These are phyloP conservation scores for Fraxinus greggii DNA, from an alignment of 305 asterid species.

Conservation along the genomic window DNA sequence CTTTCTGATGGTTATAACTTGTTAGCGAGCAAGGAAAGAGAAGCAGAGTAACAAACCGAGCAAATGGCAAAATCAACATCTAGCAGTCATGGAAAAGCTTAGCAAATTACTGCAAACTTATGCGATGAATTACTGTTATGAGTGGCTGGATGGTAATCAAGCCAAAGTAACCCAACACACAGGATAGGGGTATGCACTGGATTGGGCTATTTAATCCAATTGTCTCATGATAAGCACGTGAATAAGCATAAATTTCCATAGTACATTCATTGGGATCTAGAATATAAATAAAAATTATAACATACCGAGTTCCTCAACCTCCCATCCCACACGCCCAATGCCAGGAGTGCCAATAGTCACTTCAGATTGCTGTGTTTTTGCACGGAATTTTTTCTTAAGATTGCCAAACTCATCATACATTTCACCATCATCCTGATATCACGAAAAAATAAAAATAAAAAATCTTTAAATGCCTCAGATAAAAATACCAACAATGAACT, in stretches of 20 bases:
- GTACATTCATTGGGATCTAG: background rate
- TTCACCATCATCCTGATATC: conserved; percentile 93
- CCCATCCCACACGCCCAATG: conserved; percentile 98
- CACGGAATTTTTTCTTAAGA: conserved; percentile 94
- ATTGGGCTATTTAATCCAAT: background rate
- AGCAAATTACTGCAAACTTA: background rate
- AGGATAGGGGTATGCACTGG: background rate
- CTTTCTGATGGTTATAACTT: background rate
- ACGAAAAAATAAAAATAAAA: background rate
- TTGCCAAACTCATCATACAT: conserved; percentile 98
- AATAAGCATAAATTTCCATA: background rate
- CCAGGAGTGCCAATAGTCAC: conserved; percentile 65
- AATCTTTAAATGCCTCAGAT: conserved; percentile 6
- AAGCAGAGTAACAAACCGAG: background rate
- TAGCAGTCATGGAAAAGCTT: background rate
- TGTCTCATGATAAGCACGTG: background rate
- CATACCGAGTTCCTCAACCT: conserved; percentile 87
- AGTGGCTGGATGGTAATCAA: background rate
- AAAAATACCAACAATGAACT: background rate
- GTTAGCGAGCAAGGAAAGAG: background rate
- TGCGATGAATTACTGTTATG: background rate
- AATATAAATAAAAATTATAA: background rate
- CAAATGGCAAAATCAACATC: background rate
- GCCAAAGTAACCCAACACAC: background rate
- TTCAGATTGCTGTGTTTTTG: conserved; percentile 74